Percentiles rank a stretch among this genome's conserved stretches.
phyloP scores from a whole-genome alignment of 192 early-diverging fungal species.

The Haplosporangium gracile region DNA sequence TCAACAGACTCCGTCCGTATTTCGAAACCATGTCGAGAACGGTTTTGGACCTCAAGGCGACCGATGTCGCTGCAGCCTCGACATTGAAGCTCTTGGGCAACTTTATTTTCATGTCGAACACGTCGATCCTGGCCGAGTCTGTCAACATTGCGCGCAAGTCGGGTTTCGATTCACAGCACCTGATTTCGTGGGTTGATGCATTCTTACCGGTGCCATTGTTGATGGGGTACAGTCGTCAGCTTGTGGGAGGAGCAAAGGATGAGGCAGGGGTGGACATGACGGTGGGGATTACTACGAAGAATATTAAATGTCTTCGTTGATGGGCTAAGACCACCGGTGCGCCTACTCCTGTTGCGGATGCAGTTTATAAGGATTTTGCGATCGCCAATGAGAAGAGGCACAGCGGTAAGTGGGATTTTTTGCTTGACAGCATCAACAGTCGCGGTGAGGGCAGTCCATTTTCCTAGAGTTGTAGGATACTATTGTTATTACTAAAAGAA shows the following conservation, averaged over 20 bases:
- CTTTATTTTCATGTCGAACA: slow-evolving; percentile 62
- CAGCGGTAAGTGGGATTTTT: slow-evolving; percentile 8
- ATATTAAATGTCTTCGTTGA: slow-evolving; percentile 36
- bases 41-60: slow-evolving; percentile 59
- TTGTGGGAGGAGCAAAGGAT: slow-evolving; percentile 27
- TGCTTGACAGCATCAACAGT: slow-evolving; percentile 14
- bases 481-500: no score
- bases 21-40: slow-evolving; percentile 58
- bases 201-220: slow-evolving; percentile 55
- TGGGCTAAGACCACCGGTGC: slow-evolving; percentile 39
- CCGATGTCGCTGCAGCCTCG: slow-evolving; percentile 55
- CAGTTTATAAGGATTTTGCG: not conserved
- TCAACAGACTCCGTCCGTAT: slow-evolving; percentile 44
- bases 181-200: slow-evolving; percentile 62
- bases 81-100: slow-evolving; percentile 74
- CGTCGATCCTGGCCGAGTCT: slow-evolving; percentile 71
- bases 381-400: slow-evolving; percentile 23
- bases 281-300: slow-evolving; percentile 55
- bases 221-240: not conserved
- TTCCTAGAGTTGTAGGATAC: no score
- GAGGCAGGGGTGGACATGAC: slow-evolving; percentile 40
- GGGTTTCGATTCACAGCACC: slow-evolving; percentile 64
- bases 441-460: no score
- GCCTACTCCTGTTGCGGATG: slow-evolving; percentile 35
- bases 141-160: slow-evolving; percentile 66